Conservation (phyloP, 495 filamentous ascomycete genomes). For the Beverwykella pulmonaria region DNA sequence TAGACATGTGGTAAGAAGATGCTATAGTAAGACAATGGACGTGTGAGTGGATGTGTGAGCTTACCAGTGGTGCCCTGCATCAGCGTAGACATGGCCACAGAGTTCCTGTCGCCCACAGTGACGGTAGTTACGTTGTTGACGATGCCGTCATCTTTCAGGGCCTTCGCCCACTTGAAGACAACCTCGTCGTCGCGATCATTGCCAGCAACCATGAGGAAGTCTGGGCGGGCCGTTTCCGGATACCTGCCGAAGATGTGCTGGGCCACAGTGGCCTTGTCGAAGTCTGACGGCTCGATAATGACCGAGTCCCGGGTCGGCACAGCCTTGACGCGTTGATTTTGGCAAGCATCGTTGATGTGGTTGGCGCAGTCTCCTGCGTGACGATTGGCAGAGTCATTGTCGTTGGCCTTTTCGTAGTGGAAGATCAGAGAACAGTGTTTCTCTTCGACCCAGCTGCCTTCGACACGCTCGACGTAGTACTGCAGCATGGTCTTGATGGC, state of each 20-base stretch:
- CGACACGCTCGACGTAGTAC: conserved; percentile 86
- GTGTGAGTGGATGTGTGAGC: conserved; percentile 24
- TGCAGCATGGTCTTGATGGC: conserved; percentile 73
- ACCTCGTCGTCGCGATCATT: conserved; percentile 91
- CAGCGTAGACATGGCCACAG: conserved; percentile 80
- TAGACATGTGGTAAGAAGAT: background rate
- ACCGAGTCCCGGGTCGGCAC: conserved; percentile 77
- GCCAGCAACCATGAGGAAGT: conserved; percentile 84
- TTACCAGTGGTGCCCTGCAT: conserved; percentile 87
- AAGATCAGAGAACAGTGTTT: conserved; percentile 84
- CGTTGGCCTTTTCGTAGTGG: conserved; percentile 81
- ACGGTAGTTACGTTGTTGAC: conserved; percentile 78
- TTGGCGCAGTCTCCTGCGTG: conserved; percentile 85
- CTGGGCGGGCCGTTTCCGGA: conserved; percentile 52
- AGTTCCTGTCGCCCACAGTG: conserved; percentile 79
- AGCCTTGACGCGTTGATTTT: conserved; percentile 78
- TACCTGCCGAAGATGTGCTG: conserved; percentile 66
- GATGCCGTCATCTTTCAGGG: conserved; percentile 56
- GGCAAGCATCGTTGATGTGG: conserved; percentile 90
- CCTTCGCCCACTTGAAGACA: conserved; percentile 91
- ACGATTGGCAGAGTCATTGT: conserved; percentile 67
- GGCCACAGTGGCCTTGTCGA: conserved; percentile 82
- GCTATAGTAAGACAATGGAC: background rate
- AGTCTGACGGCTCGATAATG: conserved; percentile 76
- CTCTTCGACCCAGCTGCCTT: conserved; percentile 83